These are phyloP conservation scores for Penicillium janthinellum DNA, from an alignment of 2,329 filamentous ascomycete genomes.

Conservation along the genomic window DNA sequence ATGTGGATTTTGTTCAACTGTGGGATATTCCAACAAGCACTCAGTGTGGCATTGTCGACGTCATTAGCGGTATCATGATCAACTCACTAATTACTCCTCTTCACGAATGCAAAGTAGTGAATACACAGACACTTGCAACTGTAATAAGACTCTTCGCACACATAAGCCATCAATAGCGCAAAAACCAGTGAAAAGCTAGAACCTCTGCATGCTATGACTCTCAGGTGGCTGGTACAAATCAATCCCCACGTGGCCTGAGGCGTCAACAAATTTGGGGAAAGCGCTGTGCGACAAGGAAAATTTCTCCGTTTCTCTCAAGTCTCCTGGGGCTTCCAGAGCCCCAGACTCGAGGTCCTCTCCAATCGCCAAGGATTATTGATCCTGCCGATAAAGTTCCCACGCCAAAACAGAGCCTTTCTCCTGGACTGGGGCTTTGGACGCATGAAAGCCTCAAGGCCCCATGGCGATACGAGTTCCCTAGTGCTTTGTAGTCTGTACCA, in stretches of 20 bases:
- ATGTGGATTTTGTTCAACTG: not conserved
- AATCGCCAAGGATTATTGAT: too few relatives aligned
- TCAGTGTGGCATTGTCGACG: not conserved
- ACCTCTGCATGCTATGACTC: not conserved
- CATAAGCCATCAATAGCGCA: too few relatives aligned
- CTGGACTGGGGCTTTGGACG: not conserved
- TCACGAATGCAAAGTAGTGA: too few relatives aligned
- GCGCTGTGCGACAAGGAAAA: not conserved
- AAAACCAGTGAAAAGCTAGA: too few relatives aligned
- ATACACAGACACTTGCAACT: too few relatives aligned
- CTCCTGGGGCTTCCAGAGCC: not conserved
- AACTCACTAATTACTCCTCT: too few relatives aligned
- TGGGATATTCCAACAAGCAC: not conserved
- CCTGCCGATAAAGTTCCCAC: not conserved
- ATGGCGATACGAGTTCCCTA: not conserved
- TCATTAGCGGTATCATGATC: not conserved
- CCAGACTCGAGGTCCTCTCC: not conserved
- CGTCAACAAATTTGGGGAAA: not conserved
- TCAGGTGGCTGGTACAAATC: not conserved
- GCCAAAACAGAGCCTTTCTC: not conserved
- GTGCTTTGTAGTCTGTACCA: not conserved
- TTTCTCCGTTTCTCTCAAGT: not conserved
- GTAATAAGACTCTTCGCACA: too few relatives aligned
- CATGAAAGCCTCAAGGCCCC: not conserved
- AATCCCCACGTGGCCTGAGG: not conserved